Base-by-base conservation (phyloP, 805 yeast species). In the Saturnispora sekii region DNA sequence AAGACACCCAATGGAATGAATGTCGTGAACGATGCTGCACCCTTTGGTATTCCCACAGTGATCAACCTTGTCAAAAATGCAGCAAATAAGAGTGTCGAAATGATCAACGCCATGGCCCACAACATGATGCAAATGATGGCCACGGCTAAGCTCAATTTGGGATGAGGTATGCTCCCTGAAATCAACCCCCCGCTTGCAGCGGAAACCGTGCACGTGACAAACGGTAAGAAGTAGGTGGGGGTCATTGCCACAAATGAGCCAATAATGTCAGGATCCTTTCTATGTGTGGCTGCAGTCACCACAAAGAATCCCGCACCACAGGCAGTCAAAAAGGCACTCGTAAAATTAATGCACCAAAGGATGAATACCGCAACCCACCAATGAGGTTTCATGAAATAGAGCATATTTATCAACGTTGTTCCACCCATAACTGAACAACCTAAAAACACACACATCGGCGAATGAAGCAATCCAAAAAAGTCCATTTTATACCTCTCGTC, bases 391-490 rank as follows among this genome's bases (percentile, higher is more conserved):
- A 82, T 49, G 32, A 58, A 60, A 48, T 69, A 69, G 26, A 81
- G 60, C 63, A 73, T 75, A 56, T 77, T 80, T 29, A 81, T 66
- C 49, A 87, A 60, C 2, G 95, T 78, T 10, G 77, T 71, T 50
- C 70, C 69, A 1, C 88, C 96, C 96, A 88, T 88, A 14, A 86
- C 80, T 46, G 74, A 72, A 50, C 90, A 79, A 6, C 95, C 96
- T 64, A 85, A 65, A 54, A 79, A 85, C 2, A 79, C 77, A 38
- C 79, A 74, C 2, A 61, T 56, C 2, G 77, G 70, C 41, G 72
- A 68, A 45, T 54, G 48, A 41, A 76, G 33, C 46, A 70, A 48
- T 41, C 44, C 47, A 29, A 43, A 53, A 10, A 49, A 16, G 5
- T 38, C 41, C 10, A 35, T 41, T 15, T 51, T 51, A 44, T 54